A percentile compares a stretch with the other conserved stretches of the same genome.
Evolutionary conservation across 2,329 filamentous ascomycete genomes (phyloP).

Genomic region (Penicillium sp.): DNA sequence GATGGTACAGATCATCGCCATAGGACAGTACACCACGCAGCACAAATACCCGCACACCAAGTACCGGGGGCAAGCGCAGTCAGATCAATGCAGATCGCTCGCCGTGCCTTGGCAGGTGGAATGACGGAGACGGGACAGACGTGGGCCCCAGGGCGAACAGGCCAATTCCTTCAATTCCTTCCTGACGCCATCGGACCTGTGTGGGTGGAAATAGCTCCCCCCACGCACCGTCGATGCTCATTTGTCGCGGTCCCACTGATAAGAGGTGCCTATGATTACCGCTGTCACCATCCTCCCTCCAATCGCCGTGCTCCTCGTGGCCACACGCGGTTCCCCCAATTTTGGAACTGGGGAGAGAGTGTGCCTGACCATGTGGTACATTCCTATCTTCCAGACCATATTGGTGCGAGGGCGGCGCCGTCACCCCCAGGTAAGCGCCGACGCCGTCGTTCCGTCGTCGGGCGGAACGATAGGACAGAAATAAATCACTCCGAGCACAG

Average conservation of each 20-base stretch:
- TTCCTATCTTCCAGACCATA: not conserved
- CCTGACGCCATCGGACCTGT: not conserved
- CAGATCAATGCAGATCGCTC: slow-evolving; percentile 18
- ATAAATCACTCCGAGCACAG: not conserved
- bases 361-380: not conserved
- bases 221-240: slow-evolving; percentile 2
- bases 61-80: not conserved
- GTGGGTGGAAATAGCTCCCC: not conserved
- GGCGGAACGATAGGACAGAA: not conserved
- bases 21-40: too few relatives aligned
- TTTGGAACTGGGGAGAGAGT: not conserved
- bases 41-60: too few relatives aligned
- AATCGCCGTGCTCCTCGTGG: slow-evolving; percentile 24
- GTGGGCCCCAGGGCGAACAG: slow-evolving; percentile 7
- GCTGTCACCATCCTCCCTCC: slow-evolving; percentile 23
- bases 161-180: not conserved
- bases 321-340: slow-evolving; percentile 12
- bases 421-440: not conserved
- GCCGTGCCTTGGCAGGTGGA: slow-evolving; percentile 12
- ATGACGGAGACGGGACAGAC: slow-evolving; percentile 20
- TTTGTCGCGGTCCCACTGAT: slow-evolving; percentile 15
- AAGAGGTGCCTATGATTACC: slow-evolving; percentile 24
- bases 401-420: not conserved
- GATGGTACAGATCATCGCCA: slow-evolving; percentile 11
- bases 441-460: too few relatives aligned